Evolutionary conservation across 1,139 yeast genomes (phyloP).

Genomic region (Meyerozyma smithsonii): DNA sequence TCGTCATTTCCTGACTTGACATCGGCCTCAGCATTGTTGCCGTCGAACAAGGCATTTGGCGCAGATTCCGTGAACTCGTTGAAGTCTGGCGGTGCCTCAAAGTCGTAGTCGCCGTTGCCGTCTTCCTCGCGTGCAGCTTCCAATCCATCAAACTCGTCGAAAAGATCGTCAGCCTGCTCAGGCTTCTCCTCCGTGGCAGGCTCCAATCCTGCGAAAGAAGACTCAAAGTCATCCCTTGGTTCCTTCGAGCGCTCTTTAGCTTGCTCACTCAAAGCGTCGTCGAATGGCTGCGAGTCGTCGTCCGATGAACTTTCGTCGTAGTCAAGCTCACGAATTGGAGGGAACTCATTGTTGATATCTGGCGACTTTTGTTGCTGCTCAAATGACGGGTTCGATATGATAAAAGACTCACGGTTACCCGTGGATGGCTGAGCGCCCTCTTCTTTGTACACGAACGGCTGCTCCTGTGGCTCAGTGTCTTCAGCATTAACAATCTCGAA

Average conservation of each 20-base stretch:
- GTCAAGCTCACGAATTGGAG: constrained; percentile 65
- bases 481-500: constrained; percentile 52
- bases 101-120: constrained; percentile 26
- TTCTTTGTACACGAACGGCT: neutral
- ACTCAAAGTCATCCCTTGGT: constrained; percentile 26
- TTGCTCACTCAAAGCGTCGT: constrained; percentile 40
- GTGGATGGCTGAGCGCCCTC: neutral
- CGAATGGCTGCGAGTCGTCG: constrained; percentile 29
- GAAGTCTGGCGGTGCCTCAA: constrained; percentile 17
- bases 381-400: constrained; percentile 5
- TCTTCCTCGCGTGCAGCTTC: constrained; percentile 46
- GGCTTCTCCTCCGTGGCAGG: constrained; percentile 24
- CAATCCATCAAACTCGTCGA: constrained; percentile 49
- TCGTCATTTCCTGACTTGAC: constrained; percentile 52
- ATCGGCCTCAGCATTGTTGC: constrained; percentile 6
- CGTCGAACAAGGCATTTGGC: constrained; percentile 27
- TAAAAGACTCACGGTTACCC: constrained; percentile 7
- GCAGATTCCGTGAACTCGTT: constrained; percentile 35
- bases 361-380: neutral
- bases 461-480: constrained; percentile 17
- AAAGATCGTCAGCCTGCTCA: constrained; percentile 19
- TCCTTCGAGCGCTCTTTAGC: constrained; percentile 14
- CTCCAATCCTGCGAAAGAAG: constrained; percentile 35
- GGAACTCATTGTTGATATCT: constrained; percentile 49
- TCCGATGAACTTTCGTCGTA: constrained; percentile 56